Evolutionary conservation across 345 rosid genomes (phyloP).

Genomic region (Anastatica hierochuntica): DNA sequence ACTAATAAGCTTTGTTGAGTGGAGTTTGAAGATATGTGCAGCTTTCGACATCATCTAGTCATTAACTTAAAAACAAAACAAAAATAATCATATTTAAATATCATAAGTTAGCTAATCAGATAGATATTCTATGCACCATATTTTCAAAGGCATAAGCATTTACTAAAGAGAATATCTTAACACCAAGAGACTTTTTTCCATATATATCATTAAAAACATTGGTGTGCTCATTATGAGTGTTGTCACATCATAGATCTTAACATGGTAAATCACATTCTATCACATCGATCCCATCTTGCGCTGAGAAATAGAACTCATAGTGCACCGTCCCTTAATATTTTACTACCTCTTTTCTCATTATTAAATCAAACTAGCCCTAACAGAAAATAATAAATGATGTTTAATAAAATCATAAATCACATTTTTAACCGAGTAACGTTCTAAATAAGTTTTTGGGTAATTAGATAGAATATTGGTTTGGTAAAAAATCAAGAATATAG

Average conservation of each 20-base stretch:
- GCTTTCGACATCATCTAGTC: slow-evolving; percentile 83
- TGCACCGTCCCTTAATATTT: slow-evolving; percentile 84
- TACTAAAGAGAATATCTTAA: slow-evolving; percentile 89
- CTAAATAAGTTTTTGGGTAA: too few relatives aligned
- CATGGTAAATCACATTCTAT: slow-evolving; percentile 71
- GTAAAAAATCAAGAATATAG: too few relatives aligned
- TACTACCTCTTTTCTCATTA: slow-evolving; percentile 80
- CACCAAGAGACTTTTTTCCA: slow-evolving; percentile 59
- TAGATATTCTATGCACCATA: slow-evolving; percentile 2
- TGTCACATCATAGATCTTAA: slow-evolving; percentile 87
- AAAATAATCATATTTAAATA: background rate
- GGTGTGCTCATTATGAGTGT: slow-evolving; percentile 89
- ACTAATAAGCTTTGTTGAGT: slow-evolving; percentile 66
- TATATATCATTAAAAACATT: slow-evolving; percentile 92
- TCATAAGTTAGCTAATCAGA: background rate
- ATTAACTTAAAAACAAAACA: slow-evolving; percentile 41
- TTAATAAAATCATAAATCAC: too few relatives aligned
- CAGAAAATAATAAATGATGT: too few relatives aligned
- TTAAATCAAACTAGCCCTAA: slow-evolving; percentile 85
- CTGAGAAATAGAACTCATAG: slow-evolving; percentile 87
- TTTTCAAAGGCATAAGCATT: slow-evolving; percentile 67
- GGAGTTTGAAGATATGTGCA: slow-evolving; percentile 62
- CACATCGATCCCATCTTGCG: slow-evolving; percentile 94
- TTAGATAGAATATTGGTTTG: too few relatives aligned
- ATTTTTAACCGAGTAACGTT: too few relatives aligned